Conservation (phyloP, 1,139 yeast species). For the Saccharomyces hybrid region DNA sequence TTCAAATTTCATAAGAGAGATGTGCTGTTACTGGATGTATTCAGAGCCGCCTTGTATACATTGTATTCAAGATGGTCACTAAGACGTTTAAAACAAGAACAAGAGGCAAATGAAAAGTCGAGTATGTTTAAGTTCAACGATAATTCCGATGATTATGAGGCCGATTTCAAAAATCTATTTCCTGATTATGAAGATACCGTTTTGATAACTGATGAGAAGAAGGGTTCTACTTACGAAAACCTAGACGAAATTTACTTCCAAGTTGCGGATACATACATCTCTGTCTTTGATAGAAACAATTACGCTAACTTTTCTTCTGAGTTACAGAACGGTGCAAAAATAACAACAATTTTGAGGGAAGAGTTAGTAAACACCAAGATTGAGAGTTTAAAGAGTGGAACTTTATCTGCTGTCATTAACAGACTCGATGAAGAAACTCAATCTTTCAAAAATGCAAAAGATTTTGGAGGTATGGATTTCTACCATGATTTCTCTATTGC, state of each 20-base stretch:
- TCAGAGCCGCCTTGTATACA: slow-evolving; percentile 46
- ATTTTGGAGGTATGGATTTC: slow-evolving; percentile 43
- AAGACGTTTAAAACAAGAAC: slow-evolving; percentile 58
- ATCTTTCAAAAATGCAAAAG: slow-evolving; percentile 19
- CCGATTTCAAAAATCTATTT: slow-evolving; percentile 64
- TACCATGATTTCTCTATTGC: slow-evolving; percentile 57
- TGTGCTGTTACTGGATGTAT: slow-evolving; percentile 20
- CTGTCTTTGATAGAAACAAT: slow-evolving; percentile 26
- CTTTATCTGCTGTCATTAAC: slow-evolving; percentile 40
- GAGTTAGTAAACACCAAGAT: slow-evolving; percentile 24
- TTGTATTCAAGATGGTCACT: slow-evolving; percentile 77
- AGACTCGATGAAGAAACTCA: slow-evolving; percentile 33
- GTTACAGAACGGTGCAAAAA: slow-evolving; percentile 39
- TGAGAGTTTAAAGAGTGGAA: slow-evolving; percentile 33
- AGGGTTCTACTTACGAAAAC: slow-evolving; percentile 17
- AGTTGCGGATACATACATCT: slow-evolving; percentile 36
- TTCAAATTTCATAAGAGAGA: slow-evolving; percentile 19
- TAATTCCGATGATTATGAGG: slow-evolving; percentile 44
- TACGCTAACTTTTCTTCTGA: slow-evolving; percentile 29
- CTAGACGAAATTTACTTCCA: slow-evolving; percentile 34
- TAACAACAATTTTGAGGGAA: slow-evolving; percentile 30
- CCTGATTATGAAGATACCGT: slow-evolving; percentile 75
- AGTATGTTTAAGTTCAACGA: slow-evolving; percentile 57
- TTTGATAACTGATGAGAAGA: slow-evolving; percentile 33
- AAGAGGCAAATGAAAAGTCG: slow-evolving; percentile 50